These are phyloP conservation scores for Salvia splendens DNA, from an alignment of 257 asterid genomes.

Conservation along the genomic window DNA sequence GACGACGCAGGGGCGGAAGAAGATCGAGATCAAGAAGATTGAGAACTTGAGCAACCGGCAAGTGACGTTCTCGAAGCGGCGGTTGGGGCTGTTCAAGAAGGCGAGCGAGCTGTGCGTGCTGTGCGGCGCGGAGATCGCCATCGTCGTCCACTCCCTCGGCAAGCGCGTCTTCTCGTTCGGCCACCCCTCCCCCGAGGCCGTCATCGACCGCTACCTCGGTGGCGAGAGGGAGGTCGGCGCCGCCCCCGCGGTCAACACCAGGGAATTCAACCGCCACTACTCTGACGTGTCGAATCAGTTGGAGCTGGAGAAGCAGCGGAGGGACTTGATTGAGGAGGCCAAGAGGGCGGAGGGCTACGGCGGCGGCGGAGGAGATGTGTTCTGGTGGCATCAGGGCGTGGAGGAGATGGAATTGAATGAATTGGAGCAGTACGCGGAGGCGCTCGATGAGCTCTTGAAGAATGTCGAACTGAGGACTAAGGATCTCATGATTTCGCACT, in stretches of 20 bases:
- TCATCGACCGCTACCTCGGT: constrained; percentile 37
- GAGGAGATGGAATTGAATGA: constrained; percentile 40
- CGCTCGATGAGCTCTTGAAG: constrained; percentile 42
- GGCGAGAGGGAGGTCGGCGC: neutral
- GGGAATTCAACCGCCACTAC: constrained; percentile 41
- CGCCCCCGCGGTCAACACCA: neutral
- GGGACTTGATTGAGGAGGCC: constrained; percentile 37
- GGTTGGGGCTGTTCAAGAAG: constrained; percentile 48
- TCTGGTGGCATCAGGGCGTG: constrained; percentile 44
- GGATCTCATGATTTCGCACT: constrained; percentile 24
- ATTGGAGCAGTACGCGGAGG: constrained; percentile 41
- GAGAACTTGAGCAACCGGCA: constrained; percentile 40
- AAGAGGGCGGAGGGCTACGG: constrained; percentile 32
- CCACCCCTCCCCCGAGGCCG: constrained; percentile 36
- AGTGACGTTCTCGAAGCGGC: constrained; percentile 54
- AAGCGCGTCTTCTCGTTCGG: constrained; percentile 8
- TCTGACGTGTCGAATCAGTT: constrained; percentile 29
- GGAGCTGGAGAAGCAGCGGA: constrained; percentile 44
- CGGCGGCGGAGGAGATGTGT: neutral
- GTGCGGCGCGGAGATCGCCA: constrained; percentile 41
- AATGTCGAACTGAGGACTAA: constrained; percentile 34
- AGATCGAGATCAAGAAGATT: constrained; percentile 49
- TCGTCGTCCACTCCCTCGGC: constrained; percentile 40
- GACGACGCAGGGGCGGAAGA: constrained; percentile 40
- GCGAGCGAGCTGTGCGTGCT: constrained; percentile 49